Evolutionary conservation across 345 rosid genomes (phyloP).

Genomic region (Syzygium grande): DNA sequence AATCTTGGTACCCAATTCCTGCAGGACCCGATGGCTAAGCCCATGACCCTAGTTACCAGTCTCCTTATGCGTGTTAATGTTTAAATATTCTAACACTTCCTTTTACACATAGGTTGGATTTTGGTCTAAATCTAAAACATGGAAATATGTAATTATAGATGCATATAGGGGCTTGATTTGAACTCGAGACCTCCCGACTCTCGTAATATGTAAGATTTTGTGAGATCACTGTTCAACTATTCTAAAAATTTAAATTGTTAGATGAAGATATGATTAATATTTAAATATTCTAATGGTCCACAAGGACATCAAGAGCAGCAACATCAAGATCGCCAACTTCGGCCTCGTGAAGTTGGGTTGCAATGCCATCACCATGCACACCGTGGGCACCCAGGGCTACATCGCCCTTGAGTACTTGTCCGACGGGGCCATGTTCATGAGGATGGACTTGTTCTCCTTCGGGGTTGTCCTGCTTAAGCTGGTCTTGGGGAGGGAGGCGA

Average conservation of each 20-base stretch:
- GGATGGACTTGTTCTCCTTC: conserved; percentile 57
- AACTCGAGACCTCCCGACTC: too few relatives aligned
- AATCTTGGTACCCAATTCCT: not conserved
- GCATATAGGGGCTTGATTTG: not conserved
- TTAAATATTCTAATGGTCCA: conserved; percentile 13
- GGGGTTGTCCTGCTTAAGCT: conserved; percentile 66
- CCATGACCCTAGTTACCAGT: rapidly evolving
- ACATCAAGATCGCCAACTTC: conserved; percentile 58
- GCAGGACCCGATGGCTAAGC: not conserved
- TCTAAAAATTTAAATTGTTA: too few relatives aligned
- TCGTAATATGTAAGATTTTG: not conserved
- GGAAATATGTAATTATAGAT: too few relatives aligned
- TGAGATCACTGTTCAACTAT: not conserved
- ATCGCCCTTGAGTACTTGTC: conserved; percentile 50
- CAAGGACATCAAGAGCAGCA: conserved; percentile 57
- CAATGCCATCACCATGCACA: conserved; percentile 42
- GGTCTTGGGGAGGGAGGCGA: conserved; percentile 37
- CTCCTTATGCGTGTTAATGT: not conserved
- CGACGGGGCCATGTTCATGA: conserved; percentile 45
- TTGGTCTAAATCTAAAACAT: not conserved
- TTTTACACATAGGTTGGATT: too few relatives aligned
- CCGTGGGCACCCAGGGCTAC: conserved; percentile 66
- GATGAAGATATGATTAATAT: not conserved
- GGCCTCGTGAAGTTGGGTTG: conserved; percentile 22
- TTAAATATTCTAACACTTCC: not conserved